Conservation (phyloP, 257 asterid genomes). For the Eustoma russellianum region DNA sequence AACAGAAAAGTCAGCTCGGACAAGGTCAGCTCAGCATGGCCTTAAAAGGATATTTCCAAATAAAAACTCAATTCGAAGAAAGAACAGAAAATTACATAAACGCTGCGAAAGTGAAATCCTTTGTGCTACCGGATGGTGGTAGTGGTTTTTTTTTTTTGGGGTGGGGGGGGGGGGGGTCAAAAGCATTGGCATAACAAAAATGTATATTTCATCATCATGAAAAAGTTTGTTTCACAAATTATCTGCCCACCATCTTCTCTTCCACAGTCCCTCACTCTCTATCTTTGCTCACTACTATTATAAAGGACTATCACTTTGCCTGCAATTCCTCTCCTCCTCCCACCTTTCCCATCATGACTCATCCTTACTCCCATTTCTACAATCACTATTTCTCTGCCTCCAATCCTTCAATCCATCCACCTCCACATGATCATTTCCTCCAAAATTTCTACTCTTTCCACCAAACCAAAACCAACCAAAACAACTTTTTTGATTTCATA, state of each 20-base stretch:
- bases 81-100: too few relatives aligned
- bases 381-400: conserved; percentile 6
- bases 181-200: too few relatives aligned
- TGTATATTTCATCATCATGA: too few relatives aligned
- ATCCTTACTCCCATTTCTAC: conserved; percentile 21
- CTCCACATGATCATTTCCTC: background rate
- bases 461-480: background rate
- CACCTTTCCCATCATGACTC: conserved; percentile 14
- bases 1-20: too few relatives aligned
- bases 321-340: background rate
- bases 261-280: conserved; percentile 6
- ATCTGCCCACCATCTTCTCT: conserved; percentile 10
- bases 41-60: too few relatives aligned
- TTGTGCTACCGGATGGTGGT: too few relatives aligned
- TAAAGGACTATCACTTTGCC: background rate
- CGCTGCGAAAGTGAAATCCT: too few relatives aligned
- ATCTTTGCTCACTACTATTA: background rate
- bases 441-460: conserved; percentile 9
- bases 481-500: background rate
- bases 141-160: too few relatives aligned
- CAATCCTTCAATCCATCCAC: conserved; percentile 7
- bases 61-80: too few relatives aligned
- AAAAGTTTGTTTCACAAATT: too few relatives aligned
- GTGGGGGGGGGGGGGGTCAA: too few relatives aligned
- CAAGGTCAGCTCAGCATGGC: too few relatives aligned